Evolutionary conservation across 1,284 basidiomycete species (phyloP).

Genomic region (Dichomitus squalens): DNA sequence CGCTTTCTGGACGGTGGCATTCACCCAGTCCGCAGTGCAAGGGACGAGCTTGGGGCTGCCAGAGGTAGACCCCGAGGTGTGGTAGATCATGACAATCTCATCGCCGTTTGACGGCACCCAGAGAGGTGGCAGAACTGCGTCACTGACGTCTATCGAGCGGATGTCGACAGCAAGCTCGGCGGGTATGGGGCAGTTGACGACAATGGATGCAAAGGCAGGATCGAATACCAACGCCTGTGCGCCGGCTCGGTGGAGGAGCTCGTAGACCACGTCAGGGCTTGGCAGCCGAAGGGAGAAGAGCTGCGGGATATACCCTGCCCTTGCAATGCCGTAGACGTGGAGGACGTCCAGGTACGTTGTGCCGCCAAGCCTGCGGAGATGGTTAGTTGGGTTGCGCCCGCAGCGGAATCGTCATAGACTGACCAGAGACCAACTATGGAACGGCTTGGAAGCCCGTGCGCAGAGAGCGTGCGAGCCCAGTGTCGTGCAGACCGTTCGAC

Average conservation of each 20-base stretch:
- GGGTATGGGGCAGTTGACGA: conserved; percentile 50
- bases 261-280: conserved; percentile 65
- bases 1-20: conserved; percentile 31
- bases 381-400: conserved; percentile 5
- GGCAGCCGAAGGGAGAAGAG: conserved; percentile 72
- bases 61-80: conserved; percentile 75
- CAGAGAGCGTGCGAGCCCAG: conserved; percentile 50
- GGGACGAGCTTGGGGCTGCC: conserved; percentile 35
- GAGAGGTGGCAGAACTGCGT: conserved; percentile 23
- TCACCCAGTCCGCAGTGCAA: conserved; percentile 32
- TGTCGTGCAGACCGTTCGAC: conserved; percentile 56
- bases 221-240: conserved; percentile 67
- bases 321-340: conserved; percentile 68
- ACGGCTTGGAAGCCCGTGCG: conserved; percentile 45
- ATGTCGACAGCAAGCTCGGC: conserved; percentile 44
- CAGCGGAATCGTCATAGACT: conserved; percentile 25
- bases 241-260: conserved; percentile 58
- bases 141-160: conserved; percentile 27
- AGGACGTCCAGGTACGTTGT: conserved; percentile 68
- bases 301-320: conserved; percentile 73
- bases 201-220: conserved; percentile 42
- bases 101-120: conserved; percentile 29
- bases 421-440: conserved; percentile 72
- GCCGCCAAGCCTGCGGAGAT: conserved; percentile 56
- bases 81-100: conserved; percentile 64